Evolutionary conservation across 2,329 filamentous ascomycete species (phyloP).

Genomic region (Sphaerulina vaccinii): DNA sequence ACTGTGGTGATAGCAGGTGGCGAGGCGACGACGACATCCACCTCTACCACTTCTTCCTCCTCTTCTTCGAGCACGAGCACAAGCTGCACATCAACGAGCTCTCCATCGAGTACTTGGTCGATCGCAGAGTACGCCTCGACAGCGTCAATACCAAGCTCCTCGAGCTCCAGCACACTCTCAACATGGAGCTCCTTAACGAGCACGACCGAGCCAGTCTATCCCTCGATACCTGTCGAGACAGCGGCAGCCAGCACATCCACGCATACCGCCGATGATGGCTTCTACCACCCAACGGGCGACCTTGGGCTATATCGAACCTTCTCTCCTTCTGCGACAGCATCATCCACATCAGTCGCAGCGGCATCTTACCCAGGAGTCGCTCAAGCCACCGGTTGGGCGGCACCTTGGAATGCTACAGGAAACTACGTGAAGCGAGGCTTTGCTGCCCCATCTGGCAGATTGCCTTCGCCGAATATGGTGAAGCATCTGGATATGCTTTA

Average conservation of each 20-base stretch:
- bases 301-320: neutral
- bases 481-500: neutral
- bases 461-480: neutral
- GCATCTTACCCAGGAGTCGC: neutral
- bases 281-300: slow-evolving; percentile 4
- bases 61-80: slow-evolving; percentile 1
- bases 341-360: slow-evolving; percentile 2
- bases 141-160: neutral
- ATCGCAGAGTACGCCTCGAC: neutral
- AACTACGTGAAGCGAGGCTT: slow-evolving; percentile 7
- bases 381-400: slow-evolving; percentile 11
- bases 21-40: neutral
- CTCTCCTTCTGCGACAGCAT: neutral
- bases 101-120: neutral
- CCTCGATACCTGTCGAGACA: slow-evolving; percentile 3
- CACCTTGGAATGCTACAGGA: slow-evolving; percentile 9
- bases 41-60: neutral
- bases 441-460: slow-evolving; percentile 7
- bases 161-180: neutral
- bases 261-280: slow-evolving; percentile 4
- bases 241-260: neutral
- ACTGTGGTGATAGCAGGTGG: neutral
- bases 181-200: neutral
- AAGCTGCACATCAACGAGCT: slow-evolving; percentile 1
- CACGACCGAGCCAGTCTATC: slow-evolving; percentile 4